These are phyloP conservation scores for Rutidosis leptorrhynchoides DNA, from an alignment of 129 eudicot genomes.

Conservation along the genomic window DNA sequence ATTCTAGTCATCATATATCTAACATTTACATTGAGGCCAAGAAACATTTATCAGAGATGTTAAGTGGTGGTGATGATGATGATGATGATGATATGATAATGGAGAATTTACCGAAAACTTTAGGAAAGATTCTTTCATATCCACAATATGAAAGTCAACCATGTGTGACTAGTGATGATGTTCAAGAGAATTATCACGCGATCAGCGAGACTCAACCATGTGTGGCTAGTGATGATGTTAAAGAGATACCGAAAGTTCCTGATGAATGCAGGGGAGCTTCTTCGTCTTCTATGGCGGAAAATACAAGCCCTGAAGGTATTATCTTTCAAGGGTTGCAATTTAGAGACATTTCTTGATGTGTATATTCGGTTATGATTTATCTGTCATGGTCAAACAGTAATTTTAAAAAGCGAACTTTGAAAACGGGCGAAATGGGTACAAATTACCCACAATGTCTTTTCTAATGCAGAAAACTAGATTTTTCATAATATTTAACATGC, in stretches of 20 bases:
- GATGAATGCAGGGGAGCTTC: constrained; percentile 33
- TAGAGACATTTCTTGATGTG: not conserved
- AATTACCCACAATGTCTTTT: not conserved
- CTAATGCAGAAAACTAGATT: not conserved
- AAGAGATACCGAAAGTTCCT: constrained; percentile 28
- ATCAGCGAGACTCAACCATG: constrained; percentile 22
- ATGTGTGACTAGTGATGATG: not conserved
- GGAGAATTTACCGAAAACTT: constrained; percentile 50
- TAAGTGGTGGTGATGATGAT: constrained; percentile 47
- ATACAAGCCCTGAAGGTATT: constrained; percentile 40
- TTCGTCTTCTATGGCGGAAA: constrained; percentile 24
- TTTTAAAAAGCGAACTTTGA: not conserved
- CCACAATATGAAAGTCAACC: constrained; percentile 41
- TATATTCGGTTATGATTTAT: not conserved
- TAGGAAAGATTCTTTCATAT: constrained; percentile 65
- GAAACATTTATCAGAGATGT: constrained; percentile 83
- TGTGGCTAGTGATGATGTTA: not conserved
- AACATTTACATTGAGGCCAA: constrained; percentile 73
- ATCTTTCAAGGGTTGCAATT: not conserved
- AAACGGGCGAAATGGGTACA: not conserved
- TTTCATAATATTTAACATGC: not conserved
- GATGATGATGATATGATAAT: constrained; percentile 36
- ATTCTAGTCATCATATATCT: constrained; percentile 35
- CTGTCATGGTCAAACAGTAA: not conserved
- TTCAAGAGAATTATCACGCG: constrained; percentile 18